Base-by-base conservation (phyloP, 2,329 filamentous ascomycete genomes). In the Gyromitra esculenta region DNA sequence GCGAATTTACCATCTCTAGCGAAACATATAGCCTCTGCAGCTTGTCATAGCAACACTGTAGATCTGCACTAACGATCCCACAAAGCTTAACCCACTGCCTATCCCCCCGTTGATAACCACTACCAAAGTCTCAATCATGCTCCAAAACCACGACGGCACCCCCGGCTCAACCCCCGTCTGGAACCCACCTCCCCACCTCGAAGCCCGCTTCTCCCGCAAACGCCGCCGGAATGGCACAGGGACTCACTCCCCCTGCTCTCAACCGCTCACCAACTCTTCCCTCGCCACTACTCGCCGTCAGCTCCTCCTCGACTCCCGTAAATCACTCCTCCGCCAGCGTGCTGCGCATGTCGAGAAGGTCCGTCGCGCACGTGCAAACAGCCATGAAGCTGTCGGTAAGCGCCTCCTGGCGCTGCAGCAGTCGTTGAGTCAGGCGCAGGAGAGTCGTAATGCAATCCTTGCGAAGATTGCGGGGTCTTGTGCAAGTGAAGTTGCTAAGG, bases 301-400 rank as follows among this genome's bases (percentile, higher is more conserved):
- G 63, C 93, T 91, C 15, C 94, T 95, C 75, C 88, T 95, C 77
- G 92, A 94, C 83, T 91, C 91, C 79, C 90, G 92, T 77, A 93
- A 92, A 82, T 92, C 92, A 13, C 88, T 92, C 21, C 87, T 96
- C 18, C 92, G 92, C 70, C 92, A 94, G 83, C 87, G 92, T 72
- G 92, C 92, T 37, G 91, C 91, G 6, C 92, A 96, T 83, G 92
- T 91, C 25, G 92, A 96, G 83, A 93, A 94, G 82, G 92, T 96
- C 15, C 90, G 92, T 66, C 88, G 90, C 1, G 86, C 87, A 21
- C 89, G 91, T 79, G 88, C 85, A 41, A 87, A 89, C 70, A 92
- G 90, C 57, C 92, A 95, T 82, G 92, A 94, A 83, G 77, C 78
- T 18, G 77, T 81, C 39, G 77, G 79, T 8, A 78, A 78, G 18